Evolutionary conservation across 73 alveolate species (phyloP), one percentile per base, ranked within the genome.

Genomic region (Symbiodinium pilosum): DNA sequence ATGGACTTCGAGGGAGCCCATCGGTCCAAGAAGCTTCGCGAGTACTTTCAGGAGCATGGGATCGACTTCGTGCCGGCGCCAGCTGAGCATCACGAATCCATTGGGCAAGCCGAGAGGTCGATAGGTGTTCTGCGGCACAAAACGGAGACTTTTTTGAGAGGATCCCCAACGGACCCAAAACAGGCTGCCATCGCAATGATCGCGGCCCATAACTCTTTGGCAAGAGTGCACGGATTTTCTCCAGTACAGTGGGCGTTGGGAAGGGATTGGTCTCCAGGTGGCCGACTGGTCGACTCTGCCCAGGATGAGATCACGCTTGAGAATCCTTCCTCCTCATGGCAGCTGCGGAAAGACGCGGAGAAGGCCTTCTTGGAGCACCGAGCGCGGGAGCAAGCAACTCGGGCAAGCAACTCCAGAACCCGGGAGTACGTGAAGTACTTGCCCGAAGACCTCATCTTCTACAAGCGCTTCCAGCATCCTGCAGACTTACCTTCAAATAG

Each of bases 1-100:
- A 20, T 56, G 32, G 96, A 89, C 52, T n/a, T n/a, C 0, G 96
- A 89, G 43, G 87, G 96, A 24, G 75, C 87, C 12, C 68, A 68
- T 39, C 69, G 95, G 0, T 86, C 87, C 0, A 43, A 11, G 14
- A 14, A 7, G 18, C 41, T 89, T 1, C 42, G 36, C 0, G 4
- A 21, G 7, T 89, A 16, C 32, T 64, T 73, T 39, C 40, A 4
- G 26, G 54, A 42, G 7, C 32, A 87, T 0, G 96, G 87, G 34
- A 68, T 68, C 12, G 87, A 41, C 40, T 40, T 89, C 18, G 36
- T 18, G 75, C 42, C 7, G 11, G 41, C 26, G 2, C 96, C 87
- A 3, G 96, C 96, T 0, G 96, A 89, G 44, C 87, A 42, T 21
- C 96, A 89, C 32, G 75, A 39, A 8, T 5, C 87, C 21, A 89